Evolutionary conservation across 108 stramenopile genomes (phyloP).

Genomic region (Cyclotella baltica): DNA sequence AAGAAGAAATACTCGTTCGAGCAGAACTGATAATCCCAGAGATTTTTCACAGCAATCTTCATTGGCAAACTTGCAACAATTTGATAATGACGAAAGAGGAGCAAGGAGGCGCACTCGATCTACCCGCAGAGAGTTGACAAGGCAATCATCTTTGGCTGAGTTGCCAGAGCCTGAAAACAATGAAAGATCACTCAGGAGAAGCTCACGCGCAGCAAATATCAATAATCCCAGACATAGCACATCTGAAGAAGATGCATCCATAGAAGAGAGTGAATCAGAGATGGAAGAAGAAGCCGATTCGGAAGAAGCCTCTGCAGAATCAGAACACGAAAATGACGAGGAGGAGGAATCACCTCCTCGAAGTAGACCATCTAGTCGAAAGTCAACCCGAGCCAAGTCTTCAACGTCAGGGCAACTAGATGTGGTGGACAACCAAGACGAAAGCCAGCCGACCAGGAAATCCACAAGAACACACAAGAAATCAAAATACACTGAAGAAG

Average conservation of each 20-base stretch:
- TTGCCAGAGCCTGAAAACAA: conserved; percentile 33
- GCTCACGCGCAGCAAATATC: neutral
- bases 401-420: neutral
- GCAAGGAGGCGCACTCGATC: neutral
- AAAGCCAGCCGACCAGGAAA: neutral
- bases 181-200: neutral
- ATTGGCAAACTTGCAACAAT: neutral
- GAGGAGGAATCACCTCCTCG: neutral
- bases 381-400: too few relatives aligned
- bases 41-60: conserved; percentile 18
- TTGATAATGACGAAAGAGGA: too few relatives aligned
- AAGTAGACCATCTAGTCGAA: neutral
- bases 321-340: neutral
- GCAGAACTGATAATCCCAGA: conserved; percentile 27
- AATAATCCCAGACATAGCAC: neutral
- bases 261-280: neutral
- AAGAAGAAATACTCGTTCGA: conserved; percentile 24
- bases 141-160: conserved; percentile 41
- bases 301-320: neutral
- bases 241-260: neutral
- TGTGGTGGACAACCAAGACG: neutral
- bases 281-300: neutral
- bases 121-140: conserved; percentile 19
- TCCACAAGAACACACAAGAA: too few relatives aligned
- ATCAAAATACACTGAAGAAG: too few relatives aligned